Evolutionary conservation across 2,329 filamentous ascomycete species (phyloP).

Genomic region (Scorias spongiosa): DNA sequence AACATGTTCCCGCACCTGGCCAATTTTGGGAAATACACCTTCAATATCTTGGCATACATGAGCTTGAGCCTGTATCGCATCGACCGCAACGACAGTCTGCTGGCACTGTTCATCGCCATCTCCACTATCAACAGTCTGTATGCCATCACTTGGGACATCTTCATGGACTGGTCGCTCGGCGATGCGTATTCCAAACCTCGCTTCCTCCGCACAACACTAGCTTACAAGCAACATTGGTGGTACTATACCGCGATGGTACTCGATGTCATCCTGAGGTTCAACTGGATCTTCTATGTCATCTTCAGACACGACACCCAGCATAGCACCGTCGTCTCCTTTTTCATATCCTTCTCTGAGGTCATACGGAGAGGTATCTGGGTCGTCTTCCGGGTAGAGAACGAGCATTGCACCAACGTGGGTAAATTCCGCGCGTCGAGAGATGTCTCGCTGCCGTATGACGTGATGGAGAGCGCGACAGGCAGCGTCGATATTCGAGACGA

Average conservation of each 20-base stretch:
- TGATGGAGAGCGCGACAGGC: slow-evolving; percentile 16
- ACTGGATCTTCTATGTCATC: slow-evolving; percentile 88
- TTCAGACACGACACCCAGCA: slow-evolving; percentile 69
- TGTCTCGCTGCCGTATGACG: slow-evolving; percentile 66
- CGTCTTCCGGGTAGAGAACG: slow-evolving; percentile 89
- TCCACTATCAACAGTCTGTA: slow-evolving; percentile 74
- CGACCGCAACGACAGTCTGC: slow-evolving; percentile 36
- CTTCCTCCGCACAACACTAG: slow-evolving; percentile 58
- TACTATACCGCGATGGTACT: slow-evolving; percentile 78
- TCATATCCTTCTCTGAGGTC: slow-evolving; percentile 64
- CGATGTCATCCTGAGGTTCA: slow-evolving; percentile 76
- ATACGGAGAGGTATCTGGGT: slow-evolving; percentile 81
- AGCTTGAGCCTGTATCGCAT: slow-evolving; percentile 75
- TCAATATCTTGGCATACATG: slow-evolving; percentile 67
- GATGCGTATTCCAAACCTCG: slow-evolving; percentile 53
- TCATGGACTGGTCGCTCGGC: slow-evolving; percentile 82
- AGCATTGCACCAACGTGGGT: slow-evolving; percentile 84
- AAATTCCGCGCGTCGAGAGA: slow-evolving; percentile 83
- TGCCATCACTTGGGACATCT: slow-evolving; percentile 77
- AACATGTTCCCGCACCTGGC: slow-evolving; percentile 85
- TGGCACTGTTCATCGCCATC: slow-evolving; percentile 65
- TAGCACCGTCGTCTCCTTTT: slow-evolving; percentile 65
- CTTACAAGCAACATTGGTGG: slow-evolving; percentile 58
- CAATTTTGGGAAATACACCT: slow-evolving; percentile 82
- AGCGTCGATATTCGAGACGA: not conserved